A percentile compares a stretch with the other conserved stretches of the same genome.
phyloP scores from a whole-genome alignment of 2,329 filamentous ascomycete species.

The Phyllosticta citriasiana region DNA sequence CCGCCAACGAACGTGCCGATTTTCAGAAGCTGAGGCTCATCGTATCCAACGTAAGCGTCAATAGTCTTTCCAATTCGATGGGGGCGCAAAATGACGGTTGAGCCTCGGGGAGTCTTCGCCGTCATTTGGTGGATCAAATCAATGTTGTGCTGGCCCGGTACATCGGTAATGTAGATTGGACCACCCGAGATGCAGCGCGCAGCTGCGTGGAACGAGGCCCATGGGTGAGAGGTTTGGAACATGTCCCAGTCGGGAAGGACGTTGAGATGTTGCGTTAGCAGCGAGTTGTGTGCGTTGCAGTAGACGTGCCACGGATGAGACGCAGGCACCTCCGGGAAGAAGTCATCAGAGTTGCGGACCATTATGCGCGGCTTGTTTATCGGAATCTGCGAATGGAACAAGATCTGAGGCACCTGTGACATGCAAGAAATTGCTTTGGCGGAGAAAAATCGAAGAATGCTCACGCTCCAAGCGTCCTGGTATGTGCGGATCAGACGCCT shows the following conservation, averaged over 20 bases:
- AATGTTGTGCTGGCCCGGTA: constrained; percentile 70
- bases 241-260: constrained; percentile 77
- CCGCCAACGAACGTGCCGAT: constrained; percentile 67
- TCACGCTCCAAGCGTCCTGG: constrained; percentile 76
- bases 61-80: constrained; percentile 62
- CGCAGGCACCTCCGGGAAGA: constrained; percentile 71
- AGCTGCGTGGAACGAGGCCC: constrained; percentile 78
- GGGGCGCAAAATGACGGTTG: constrained; percentile 70
- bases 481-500: constrained; percentile 63
- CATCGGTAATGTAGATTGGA: constrained; percentile 89
- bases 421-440: constrained; percentile 83
- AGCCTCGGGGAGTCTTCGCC: constrained; percentile 56
- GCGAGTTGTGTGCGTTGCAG: constrained; percentile 79
- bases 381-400: constrained; percentile 77
- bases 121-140: constrained; percentile 72
- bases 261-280: constrained; percentile 77
- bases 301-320: constrained; percentile 95
- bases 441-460: constrained; percentile 67
- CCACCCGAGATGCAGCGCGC: constrained; percentile 84
- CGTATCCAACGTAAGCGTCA: constrained; percentile 64
- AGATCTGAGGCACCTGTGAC: constrained; percentile 76
- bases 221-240: constrained; percentile 60
- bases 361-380: constrained; percentile 63
- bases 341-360: constrained; percentile 82
- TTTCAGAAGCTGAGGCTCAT: constrained; percentile 63